Percentiles rank a stretch among this genome's conserved stretches.
phyloP scores from a whole-genome alignment of 352 stramenopile species.

The Phytophthora pisi region DNA sequence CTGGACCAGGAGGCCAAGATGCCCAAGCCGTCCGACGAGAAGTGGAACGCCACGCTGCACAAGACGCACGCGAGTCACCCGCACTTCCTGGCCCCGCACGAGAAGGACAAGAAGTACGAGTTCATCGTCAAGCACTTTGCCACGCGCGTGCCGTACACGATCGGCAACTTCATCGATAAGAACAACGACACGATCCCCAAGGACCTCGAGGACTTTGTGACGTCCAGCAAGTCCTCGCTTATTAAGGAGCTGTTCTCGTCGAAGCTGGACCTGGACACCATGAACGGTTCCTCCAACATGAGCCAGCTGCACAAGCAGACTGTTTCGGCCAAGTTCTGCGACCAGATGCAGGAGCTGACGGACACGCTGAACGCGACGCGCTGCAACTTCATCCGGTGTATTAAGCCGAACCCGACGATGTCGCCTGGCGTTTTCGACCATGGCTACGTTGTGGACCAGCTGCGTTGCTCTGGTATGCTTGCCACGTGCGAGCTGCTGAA shows the following conservation, averaged over 20 bases:
- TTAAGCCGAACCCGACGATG: slow-evolving; percentile 92
- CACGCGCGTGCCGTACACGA: slow-evolving; percentile 94
- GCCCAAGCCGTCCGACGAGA: slow-evolving; percentile 83
- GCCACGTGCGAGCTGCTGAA: slow-evolving; percentile 93
- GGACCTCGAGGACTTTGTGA: slow-evolving; percentile 91
- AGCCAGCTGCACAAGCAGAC: slow-evolving; percentile 59
- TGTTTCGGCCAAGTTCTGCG: slow-evolving; percentile 85
- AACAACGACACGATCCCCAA: slow-evolving; percentile 96
- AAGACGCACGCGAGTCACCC: slow-evolving; percentile 74
- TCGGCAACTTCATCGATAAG: slow-evolving; percentile 96
- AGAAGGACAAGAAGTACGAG: slow-evolving; percentile 91
- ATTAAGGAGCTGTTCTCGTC: slow-evolving; percentile 86
- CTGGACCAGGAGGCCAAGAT: slow-evolving; percentile 84
- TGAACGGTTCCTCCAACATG: slow-evolving; percentile 44
- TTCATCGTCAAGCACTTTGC: slow-evolving; percentile 98
- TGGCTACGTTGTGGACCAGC: slow-evolving; percentile 89
- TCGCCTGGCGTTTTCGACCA: slow-evolving; percentile 83
- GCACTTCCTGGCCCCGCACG: slow-evolving; percentile 80
- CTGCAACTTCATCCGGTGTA: slow-evolving; percentile 91
- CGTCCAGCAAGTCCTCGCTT: slow-evolving; percentile 74
- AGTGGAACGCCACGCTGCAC: slow-evolving; percentile 86
- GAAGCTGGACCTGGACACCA: slow-evolving; percentile 59
- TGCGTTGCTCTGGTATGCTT: slow-evolving; percentile 90
- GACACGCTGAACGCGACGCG: slow-evolving; percentile 85
- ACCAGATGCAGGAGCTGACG: slow-evolving; percentile 88